A percentile compares a stretch with the other conserved stretches of the same genome.
Conservation (phyloP, 352 stramenopile species). For the Saprolegnia parasitica region DNA sequence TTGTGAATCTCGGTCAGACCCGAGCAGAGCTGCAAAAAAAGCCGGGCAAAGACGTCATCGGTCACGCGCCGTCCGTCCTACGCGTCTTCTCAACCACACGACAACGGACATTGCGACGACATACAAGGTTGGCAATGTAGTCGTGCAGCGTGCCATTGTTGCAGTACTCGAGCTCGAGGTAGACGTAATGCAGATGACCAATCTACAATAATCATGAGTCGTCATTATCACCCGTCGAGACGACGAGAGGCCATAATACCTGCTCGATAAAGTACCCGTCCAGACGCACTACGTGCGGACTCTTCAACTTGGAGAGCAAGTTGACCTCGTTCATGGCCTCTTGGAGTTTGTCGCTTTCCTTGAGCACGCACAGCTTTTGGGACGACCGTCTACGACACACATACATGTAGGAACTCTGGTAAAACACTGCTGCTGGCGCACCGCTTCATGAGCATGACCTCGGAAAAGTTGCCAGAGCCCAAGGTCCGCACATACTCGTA, state of each 20-base stretch:
- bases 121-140: conserved; percentile 21
- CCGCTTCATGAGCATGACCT: conserved; percentile 67
- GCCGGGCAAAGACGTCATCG: conserved; percentile 42
- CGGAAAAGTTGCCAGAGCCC: conserved; percentile 64
- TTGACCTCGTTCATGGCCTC: conserved; percentile 76
- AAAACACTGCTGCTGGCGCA: conserved; percentile 28
- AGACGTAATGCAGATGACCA: conserved; percentile 67
- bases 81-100: background rate
- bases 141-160: conserved; percentile 45
- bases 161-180: conserved; percentile 83
- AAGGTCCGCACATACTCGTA: conserved; percentile 62
- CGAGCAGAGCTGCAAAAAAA: conserved; percentile 67
- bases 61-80: conserved; percentile 30
- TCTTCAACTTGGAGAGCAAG: conserved; percentile 52
- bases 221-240: background rate
- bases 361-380: conserved; percentile 50
- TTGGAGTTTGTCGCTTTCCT: conserved; percentile 75
- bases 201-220: conserved; percentile 36
- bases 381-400: background rate
- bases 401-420: conserved; percentile 6
- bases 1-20: conserved; percentile 63
- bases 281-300: conserved; percentile 65
- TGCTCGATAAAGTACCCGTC: conserved; percentile 68
- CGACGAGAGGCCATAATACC: background rate
- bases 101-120: conserved; percentile 5